Evolutionary conservation across 176 grass and related monocot species (phyloP).

Genomic region (Leersia perrieri): DNA sequence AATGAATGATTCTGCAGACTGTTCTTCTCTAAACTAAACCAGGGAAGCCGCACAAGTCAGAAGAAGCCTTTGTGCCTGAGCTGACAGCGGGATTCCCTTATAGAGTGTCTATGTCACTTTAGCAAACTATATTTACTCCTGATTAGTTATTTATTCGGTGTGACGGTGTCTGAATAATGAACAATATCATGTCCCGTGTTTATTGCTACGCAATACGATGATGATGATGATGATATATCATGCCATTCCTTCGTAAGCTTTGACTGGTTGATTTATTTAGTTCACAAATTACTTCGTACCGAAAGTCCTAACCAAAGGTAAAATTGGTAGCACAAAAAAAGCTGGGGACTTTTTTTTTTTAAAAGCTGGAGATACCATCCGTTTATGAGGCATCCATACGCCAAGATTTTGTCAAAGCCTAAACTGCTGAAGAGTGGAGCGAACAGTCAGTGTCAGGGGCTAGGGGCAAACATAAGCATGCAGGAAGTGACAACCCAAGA

Average conservation of each 20-base stretch:
- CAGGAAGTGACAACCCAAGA: background rate
- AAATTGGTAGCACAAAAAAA: background rate
- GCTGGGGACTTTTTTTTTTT: too few relatives aligned
- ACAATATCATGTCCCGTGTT: background rate
- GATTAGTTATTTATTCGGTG: background rate
- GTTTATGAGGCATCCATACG: too few relatives aligned
- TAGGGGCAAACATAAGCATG: too few relatives aligned
- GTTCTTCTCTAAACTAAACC: background rate
- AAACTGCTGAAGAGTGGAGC: too few relatives aligned
- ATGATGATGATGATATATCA: background rate
- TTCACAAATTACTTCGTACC: background rate
- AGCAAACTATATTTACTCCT: background rate
- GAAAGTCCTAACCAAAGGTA: background rate
- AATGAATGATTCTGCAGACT: background rate
- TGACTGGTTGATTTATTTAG: background rate
- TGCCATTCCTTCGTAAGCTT: background rate
- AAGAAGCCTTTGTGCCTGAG: background rate
- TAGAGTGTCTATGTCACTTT: background rate
- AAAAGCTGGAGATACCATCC: too few relatives aligned
- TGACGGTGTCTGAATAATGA: background rate
- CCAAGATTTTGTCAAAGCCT: too few relatives aligned
- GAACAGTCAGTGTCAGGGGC: too few relatives aligned
- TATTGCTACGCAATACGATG: background rate
- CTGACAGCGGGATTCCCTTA: background rate
- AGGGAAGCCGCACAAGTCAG: background rate